A percentile compares a stretch with the other conserved stretches of the same genome.
Evolutionary conservation across 2,329 filamentous ascomycete genomes (phyloP).

Genomic region (Paraphoma chrysanthemicola): DNA sequence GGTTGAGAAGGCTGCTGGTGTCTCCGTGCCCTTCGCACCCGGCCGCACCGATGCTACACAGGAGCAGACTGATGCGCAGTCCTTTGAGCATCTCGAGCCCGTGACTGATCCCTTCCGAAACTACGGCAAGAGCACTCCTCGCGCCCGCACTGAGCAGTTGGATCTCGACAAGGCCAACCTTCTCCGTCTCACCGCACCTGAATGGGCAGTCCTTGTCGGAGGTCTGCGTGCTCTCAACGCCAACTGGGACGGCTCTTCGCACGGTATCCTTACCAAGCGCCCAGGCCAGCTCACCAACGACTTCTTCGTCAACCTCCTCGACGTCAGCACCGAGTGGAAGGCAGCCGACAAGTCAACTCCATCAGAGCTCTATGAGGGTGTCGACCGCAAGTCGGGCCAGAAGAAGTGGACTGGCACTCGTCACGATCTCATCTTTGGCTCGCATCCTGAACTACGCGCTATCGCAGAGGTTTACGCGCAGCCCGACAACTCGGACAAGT

Average conservation of each 20-base stretch:
- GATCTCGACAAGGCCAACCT: constrained; percentile 76
- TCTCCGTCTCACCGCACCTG: constrained; percentile 73
- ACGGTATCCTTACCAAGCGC: constrained; percentile 72
- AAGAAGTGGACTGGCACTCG: constrained; percentile 75
- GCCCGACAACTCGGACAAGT: constrained; percentile 66
- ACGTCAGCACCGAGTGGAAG: constrained; percentile 71
- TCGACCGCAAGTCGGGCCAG: constrained; percentile 69
- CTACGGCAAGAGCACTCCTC: constrained; percentile 69
- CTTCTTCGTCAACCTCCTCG: constrained; percentile 82
- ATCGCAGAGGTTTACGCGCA: constrained; percentile 73
- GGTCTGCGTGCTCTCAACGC: constrained; percentile 73
- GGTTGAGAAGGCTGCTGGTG: constrained; percentile 73
- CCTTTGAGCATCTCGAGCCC: constrained; percentile 72
- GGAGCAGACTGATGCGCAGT: constrained; percentile 73
- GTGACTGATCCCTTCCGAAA: constrained; percentile 80
- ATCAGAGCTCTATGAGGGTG: constrained; percentile 66
- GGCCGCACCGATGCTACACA: constrained; percentile 75
- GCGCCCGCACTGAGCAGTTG: constrained; percentile 71
- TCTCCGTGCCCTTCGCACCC: constrained; percentile 73
- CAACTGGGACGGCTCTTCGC: constrained; percentile 73
- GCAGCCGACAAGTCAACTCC: constrained; percentile 50
- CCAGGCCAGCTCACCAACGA: constrained; percentile 77
- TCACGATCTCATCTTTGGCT: constrained; percentile 73
- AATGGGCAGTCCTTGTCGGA: constrained; percentile 74
- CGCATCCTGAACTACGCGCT: constrained; percentile 76